Base-by-base conservation (phyloP, 176 grass and related monocot species). In the Avena insularis region DNA sequence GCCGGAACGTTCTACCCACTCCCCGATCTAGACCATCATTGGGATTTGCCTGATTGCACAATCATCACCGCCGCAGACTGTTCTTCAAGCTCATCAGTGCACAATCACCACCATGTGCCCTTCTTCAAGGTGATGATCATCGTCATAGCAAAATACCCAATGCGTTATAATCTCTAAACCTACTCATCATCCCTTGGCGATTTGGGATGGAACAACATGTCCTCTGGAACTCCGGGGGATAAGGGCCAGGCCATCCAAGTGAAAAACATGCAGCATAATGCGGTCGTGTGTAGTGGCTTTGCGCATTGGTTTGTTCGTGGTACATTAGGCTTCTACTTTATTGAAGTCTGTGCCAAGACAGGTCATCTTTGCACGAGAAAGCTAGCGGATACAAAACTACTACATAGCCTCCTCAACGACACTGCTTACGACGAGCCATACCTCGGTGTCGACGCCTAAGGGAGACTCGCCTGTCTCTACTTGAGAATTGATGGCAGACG, bases 61-160 rank as follows among this genome's bases (percentile, higher is more conserved):
- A 23, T 23, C 23, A 23, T 23, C 2, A 70, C 67, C 0, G 16
- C 1, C 67, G 16, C 16, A 0, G 67, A 70, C 1, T 70, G 35
- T 43, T 19, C 33, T 40, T 20, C 67, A 3, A 0, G 15, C 1
- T 40, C 33, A 9, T 50, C 48, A 12, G 15, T 9, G 57, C 57
- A 16, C 57, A 9, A 67, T 3, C 5, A 67, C 25, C 6, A 1
- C 2, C 0, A 15, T 27, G 1, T 1, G 13, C 64, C 35, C 35
- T 70, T 70, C 35, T 70, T 70, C 67, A 70, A 43, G 67, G 67
- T 70, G 33, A 17, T 70, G 36, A 43, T 70, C 15, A 43, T 70
- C 4, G 9, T 10, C 3, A 1, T 70, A 21, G 16, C 35, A 19
- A 8, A 70, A 2, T 2, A 43, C 6, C 9, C 36, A 4, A 70